Evolutionary conservation across 495 filamentous ascomycete species (phyloP).

Genomic region (Annulohypoxylon bovei): DNA sequence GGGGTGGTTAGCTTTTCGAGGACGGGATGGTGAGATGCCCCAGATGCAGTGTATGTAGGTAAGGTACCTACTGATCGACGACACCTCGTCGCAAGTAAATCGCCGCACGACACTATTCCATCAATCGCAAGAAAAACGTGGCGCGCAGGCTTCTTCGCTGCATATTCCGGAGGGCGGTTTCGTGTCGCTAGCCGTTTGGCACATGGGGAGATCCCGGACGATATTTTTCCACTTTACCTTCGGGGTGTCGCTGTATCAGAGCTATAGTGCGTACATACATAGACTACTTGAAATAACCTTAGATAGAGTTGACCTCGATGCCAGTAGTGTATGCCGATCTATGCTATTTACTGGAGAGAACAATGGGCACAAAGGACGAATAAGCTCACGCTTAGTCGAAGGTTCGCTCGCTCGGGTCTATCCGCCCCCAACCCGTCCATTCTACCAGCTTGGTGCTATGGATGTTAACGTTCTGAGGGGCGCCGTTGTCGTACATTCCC

Average conservation of each 20-base stretch:
- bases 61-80: too few relatives aligned
- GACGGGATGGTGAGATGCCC: too few relatives aligned
- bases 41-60: too few relatives aligned
- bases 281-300: background rate
- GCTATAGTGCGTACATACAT: background rate
- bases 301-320: background rate
- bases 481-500: background rate
- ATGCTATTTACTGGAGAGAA: background rate
- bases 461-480: background rate
- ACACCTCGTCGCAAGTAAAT: background rate
- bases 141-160: constrained; percentile 27
- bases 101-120: background rate
- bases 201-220: constrained; percentile 15
- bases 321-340: too few relatives aligned
- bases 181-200: constrained; percentile 25
- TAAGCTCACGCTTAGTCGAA: background rate
- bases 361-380: background rate
- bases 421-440: background rate
- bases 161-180: constrained; percentile 9
- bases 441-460: background rate
- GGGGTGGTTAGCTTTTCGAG: too few relatives aligned
- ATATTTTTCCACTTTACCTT: background rate
- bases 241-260: background rate
- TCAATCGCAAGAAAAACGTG: constrained; percentile 21
- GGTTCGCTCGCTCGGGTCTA: background rate